Evolutionary conservation across 805 yeast species (phyloP), one percentile per base, ranked within the genome.

Genomic region (Barnettozyma pratensis): DNA sequence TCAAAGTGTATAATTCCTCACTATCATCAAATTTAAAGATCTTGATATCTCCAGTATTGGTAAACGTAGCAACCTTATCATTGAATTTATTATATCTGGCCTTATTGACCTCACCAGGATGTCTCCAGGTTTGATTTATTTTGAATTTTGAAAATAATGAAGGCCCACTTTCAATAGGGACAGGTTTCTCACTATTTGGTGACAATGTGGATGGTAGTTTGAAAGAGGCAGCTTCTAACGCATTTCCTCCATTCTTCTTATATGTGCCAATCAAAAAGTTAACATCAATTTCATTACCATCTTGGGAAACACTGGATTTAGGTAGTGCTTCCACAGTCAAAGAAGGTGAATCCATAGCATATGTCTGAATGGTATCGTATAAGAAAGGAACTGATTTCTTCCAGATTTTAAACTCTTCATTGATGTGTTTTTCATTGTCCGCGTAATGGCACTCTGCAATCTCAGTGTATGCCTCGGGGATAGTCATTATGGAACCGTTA

Each of bases 381-480:
- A 88, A 70, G 54, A 86, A 71, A 4, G 95, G 96, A 11, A 86
- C 83, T 2, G 92, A 78, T 59, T 87, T 87, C 63, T 87, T 88
- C 96, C 96, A 88, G 19, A 73, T 77, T 57, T 80, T 80, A 71
- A 76, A 85, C 67, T 86, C 94, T 65, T 86, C 95, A 58, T 86
- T 86, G 52, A 75, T 72, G 8, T 83, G 65, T 60, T 85, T 85
- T 57, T 82, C 87, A 43, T 73, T 71, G 44, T 73, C 68, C 56
- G 79, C 82, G 58, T 77, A 79, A 50, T 74, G 79, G 25, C 54
- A 49, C 31, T 44, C 50, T 7, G 50, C 32, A 7, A 47, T 29
- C 31, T 47, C 49, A 10, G 42, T 28, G 27, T 46, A 3, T 19
- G 39, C n/a, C 5, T 39, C 46, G 4, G 35, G 28, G 9, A 42